Evolutionary conservation across 2,329 filamentous ascomycete species (phyloP).

Genomic region (Talaromyces amestolkiae): DNA sequence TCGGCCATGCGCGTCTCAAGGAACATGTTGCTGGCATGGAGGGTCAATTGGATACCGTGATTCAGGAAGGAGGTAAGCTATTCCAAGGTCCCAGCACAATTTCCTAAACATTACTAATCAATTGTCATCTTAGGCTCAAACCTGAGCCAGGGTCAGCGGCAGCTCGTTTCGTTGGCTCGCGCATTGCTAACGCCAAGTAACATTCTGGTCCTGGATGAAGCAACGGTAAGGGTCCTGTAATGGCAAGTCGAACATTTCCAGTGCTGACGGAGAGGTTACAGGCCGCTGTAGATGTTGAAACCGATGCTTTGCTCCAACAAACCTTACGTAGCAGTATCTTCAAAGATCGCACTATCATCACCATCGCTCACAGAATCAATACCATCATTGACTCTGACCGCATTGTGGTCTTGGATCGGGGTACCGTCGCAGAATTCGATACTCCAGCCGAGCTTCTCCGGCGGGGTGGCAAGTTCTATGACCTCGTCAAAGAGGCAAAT

Average conservation of each 20-base stretch:
- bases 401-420: conserved; percentile 89
- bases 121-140: conserved; percentile 69
- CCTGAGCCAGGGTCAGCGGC: conserved; percentile 89
- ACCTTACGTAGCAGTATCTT: conserved; percentile 68
- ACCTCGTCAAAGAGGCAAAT: conserved; percentile 87
- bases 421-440: conserved; percentile 89
- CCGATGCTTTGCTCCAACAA: conserved; percentile 63
- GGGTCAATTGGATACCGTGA: conserved; percentile 82
- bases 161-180: conserved; percentile 88
- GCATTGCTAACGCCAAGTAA: conserved; percentile 94
- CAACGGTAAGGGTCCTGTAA: conserved; percentile 61
- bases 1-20: conserved; percentile 91
- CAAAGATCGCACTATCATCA: conserved; percentile 92
- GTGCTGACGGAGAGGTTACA: conserved; percentile 27
- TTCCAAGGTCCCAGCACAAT: neutral
- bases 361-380: conserved; percentile 96
- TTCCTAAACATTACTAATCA: neutral
- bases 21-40: conserved; percentile 85
- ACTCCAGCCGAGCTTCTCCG: conserved; percentile 75
- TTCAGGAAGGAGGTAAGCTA: conserved; percentile 86
- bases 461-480: conserved; percentile 77
- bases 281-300: conserved; percentile 69
- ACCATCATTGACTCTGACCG: conserved; percentile 87
- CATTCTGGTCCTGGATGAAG: conserved; percentile 94
- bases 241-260: neutral